These are phyloP conservation scores for Vitis hybrid DNA, from an alignment of 177 flowering plant species.

Conservation along the genomic window DNA sequence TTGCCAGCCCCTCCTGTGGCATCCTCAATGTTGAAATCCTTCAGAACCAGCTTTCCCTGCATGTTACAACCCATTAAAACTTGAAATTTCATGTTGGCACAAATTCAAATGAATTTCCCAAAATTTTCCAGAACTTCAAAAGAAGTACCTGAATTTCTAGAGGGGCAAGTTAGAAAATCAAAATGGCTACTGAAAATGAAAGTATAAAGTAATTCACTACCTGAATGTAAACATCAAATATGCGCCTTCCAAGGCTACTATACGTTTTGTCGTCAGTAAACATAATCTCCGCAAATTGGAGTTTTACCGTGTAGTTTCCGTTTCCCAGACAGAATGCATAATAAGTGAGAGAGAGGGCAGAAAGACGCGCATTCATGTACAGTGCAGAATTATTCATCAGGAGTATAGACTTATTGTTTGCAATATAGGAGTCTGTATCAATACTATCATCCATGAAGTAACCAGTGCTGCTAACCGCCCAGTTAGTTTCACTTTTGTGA, in stretches of 20 bases:
- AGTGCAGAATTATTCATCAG: slow-evolving; percentile 4
- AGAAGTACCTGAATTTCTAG: too few relatives aligned
- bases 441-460: slow-evolving; percentile 11
- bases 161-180: too few relatives aligned
- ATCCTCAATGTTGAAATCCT: slow-evolving; percentile 31
- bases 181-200: too few relatives aligned
- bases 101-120: too few relatives aligned
- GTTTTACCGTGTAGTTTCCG: slow-evolving; percentile 25
- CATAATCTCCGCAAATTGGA: slow-evolving; percentile 31
- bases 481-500: slow-evolving; percentile 2
- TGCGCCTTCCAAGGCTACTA: slow-evolving; percentile 34
- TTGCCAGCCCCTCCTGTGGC: slow-evolving; percentile 24
- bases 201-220: slow-evolving; percentile 1
- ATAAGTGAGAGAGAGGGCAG: slow-evolving; percentile 29
- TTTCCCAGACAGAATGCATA: slow-evolving; percentile 27
- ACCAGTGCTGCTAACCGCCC: slow-evolving; percentile 31
- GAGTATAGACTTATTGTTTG: slow-evolving; percentile 7
- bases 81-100: too few relatives aligned
- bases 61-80: neutral
- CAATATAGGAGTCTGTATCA: neutral
- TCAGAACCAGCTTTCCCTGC: slow-evolving; percentile 16
- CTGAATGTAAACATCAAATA: slow-evolving; percentile 35
- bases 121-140: too few relatives aligned
- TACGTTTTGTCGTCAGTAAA: slow-evolving; percentile 23
- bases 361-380: slow-evolving; percentile 21